Evolutionary conservation across 768 basidiomycete genomes (phyloP).

Genomic region (Leucosporidium scottii): DNA sequence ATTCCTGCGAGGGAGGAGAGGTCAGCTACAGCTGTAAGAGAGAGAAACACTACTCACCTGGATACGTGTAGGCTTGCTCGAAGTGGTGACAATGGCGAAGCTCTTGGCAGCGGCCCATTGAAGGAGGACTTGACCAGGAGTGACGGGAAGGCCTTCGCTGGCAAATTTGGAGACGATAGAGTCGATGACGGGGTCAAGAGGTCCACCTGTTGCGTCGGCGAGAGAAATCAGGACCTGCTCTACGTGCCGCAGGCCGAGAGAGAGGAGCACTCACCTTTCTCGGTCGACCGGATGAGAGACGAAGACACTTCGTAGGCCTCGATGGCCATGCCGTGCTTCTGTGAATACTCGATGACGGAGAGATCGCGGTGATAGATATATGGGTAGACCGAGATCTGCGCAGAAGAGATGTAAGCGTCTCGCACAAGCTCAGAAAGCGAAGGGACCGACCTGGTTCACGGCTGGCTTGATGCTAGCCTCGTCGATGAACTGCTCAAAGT

Average conservation of each 20-base stretch:
- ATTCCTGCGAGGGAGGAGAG: not conserved
- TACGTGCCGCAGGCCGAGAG: not conserved
- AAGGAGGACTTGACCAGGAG: constrained; percentile 4
- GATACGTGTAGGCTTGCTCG: not conserved
- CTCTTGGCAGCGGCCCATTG: constrained; percentile 9
- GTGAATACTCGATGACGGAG: not conserved
- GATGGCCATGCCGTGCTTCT: not conserved
- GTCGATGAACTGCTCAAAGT: constrained; percentile 5
- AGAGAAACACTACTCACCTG: no score
- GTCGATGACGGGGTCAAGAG: constrained; percentile 8
- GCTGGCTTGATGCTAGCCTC: not conserved
- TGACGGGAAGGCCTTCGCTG: not conserved
- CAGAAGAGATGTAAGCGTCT: not conserved
- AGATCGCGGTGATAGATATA: constrained; percentile 5
- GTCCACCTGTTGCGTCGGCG: not conserved
- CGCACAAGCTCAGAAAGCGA: not conserved
- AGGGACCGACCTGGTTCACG: not conserved
- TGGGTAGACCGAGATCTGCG: constrained; percentile 9
- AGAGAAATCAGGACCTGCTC: not conserved
- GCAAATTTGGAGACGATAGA: not conserved
- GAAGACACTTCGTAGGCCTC: constrained; percentile 13
- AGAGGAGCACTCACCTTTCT: not conserved
- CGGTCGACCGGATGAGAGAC: not conserved
- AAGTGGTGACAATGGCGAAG: not conserved
- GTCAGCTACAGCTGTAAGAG: not conserved